Base-by-base conservation (phyloP, 1,284 basidiomycete genomes). In the Ganoderma boninense region DNA sequence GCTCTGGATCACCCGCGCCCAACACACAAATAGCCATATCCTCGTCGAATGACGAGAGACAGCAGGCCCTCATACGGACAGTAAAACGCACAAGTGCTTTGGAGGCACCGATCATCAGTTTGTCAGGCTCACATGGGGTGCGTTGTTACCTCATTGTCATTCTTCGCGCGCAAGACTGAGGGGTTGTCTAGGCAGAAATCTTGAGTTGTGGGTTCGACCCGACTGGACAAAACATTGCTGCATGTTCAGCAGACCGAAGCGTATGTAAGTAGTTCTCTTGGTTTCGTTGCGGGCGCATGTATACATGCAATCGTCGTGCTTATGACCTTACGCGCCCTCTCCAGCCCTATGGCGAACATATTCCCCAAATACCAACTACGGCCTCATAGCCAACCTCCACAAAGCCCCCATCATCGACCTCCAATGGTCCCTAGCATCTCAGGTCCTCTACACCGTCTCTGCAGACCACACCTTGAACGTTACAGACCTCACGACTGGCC, bases 361-460 rank as follows among this genome's bases (percentile, higher is more conserved):
- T 70, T 81, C 93, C 11, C 93, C 94, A 20, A 94, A 95, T 73
- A 92, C 88, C 7, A 95, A 95, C 83, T 95, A 94, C 71, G 93
- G 87, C n/a, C 87, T 93, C 0, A 83, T 95, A 52, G 85, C 88
- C n/a, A 89, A 84, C 73, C 84, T 92, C 66, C 89, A 93, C 78
- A 95, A 95, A 82, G 91, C 93, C 6, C 91, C 94, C 66, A 90
- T 95, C 49, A 85, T 92, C 57, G 93, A 95, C 83, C 85, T 95
- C 0, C 93, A 94, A 74, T 95, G 93, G 93, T 94, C 94, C 0
- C 86, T 94, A 57, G 87, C 82, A 77, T 90, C 91, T 0, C 86
- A 91, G 4, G 82, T 87, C 23, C 83, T 98, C 52, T 92, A 97
- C 78, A 92, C 92, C 26, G 92, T 94, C 46, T 92, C 93, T 0